Base-by-base conservation (phyloP, 2,329 filamentous ascomycete species). In the Graphilbum sp. region DNA sequence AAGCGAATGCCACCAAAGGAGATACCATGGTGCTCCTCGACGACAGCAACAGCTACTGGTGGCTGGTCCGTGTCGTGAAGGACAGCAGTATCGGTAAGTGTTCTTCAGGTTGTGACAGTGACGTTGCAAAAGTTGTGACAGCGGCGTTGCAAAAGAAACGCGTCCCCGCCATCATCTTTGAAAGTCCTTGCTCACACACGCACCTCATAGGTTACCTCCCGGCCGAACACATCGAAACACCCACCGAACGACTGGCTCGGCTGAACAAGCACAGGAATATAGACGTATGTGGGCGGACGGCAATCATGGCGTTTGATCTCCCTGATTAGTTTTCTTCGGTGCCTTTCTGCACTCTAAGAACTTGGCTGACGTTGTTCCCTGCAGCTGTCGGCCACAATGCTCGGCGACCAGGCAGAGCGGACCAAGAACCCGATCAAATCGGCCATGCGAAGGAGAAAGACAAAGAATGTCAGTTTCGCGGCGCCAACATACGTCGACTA, bases 11-110 rank as follows among this genome's bases (percentile, higher is more conserved):
- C 42, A 92, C 85, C 25, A 98, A 98, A 61, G 90, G 90, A 37
- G 90, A 98, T 54, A 96, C 88, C 13, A 98, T 98, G 90, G 88
- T 96, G 38, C 67, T 98, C 46, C 72, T 98, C 18, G 90, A 98
- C 53, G 90, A 98, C 52, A 96, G 86, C 62, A 98, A 98, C 62
- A 96, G 87, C 61, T 98, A 98, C 58, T 98, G 90, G 90, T 98
- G 90, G 90, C 72, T 98, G 43, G 90, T 98, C 13, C 73, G 88
- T 46, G 83, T 98, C 34, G 87, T 96, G 38, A 96, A 96, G 58
- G 90, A 98, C 59, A 92, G 83, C 56, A 96, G 86, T 55, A 98
- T 98, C 57, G 74, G 70, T 76, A 56, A 41, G 63, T 49, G 23
- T 8, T 12, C 17, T n/a, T n/a, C n/a, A n/a, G n/a, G n/a, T n/a